Percentiles rank a stretch among this genome's conserved stretches.
These are phyloP conservation scores for Rickenella mellea DNA, from an alignment of 768 basidiomycete species.

Conservation along the genomic window DNA sequence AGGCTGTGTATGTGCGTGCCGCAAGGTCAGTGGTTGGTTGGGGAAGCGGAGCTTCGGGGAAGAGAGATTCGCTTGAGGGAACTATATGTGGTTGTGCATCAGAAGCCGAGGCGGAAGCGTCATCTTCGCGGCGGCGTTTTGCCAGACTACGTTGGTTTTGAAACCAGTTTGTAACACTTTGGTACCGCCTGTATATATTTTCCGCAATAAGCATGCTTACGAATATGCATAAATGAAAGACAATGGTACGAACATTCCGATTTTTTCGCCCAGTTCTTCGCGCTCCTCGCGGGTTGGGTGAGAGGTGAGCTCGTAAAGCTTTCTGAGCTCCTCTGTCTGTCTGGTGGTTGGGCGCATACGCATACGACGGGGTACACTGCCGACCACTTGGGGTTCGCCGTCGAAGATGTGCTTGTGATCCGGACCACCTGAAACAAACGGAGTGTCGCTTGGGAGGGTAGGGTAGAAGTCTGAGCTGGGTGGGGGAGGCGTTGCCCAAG, in stretches of 20 bases:
- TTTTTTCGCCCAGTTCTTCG: slow-evolving; percentile 52
- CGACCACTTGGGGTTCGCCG: slow-evolving; percentile 15
- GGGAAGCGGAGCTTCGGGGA: slow-evolving; percentile 5
- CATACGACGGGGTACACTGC: slow-evolving; percentile 46
- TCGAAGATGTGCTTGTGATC: slow-evolving; percentile 45
- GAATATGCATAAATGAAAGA: neutral
- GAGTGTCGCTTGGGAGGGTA: too few relatives aligned
- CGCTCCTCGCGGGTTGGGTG: slow-evolving; percentile 64
- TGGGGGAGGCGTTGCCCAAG: slow-evolving; percentile 24
- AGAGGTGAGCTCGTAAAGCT: slow-evolving; percentile 50
- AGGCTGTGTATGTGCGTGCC: slow-evolving; percentile 16
- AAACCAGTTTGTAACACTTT: slow-evolving; percentile 81
- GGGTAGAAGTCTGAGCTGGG: slow-evolving; percentile 21
- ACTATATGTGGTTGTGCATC: slow-evolving; percentile 18
- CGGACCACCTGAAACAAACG: slow-evolving; percentile 37
- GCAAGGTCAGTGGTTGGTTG: slow-evolving; percentile 5
- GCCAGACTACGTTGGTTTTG: slow-evolving; percentile 77
- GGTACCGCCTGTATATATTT: slow-evolving; percentile 51
- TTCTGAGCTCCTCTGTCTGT: slow-evolving; percentile 63
- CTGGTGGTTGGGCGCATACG: slow-evolving; percentile 54
- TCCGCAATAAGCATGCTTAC: too few relatives aligned
- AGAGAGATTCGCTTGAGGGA: slow-evolving; percentile 9
- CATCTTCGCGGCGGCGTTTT: slow-evolving; percentile 61
- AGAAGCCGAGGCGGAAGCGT: slow-evolving; percentile 23
- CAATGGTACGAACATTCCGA: slow-evolving; percentile 58